Percentiles rank a stretch among this genome's conserved stretches.
Conservation (phyloP, 129 eudicot genomes). For the Arctium minus region DNA sequence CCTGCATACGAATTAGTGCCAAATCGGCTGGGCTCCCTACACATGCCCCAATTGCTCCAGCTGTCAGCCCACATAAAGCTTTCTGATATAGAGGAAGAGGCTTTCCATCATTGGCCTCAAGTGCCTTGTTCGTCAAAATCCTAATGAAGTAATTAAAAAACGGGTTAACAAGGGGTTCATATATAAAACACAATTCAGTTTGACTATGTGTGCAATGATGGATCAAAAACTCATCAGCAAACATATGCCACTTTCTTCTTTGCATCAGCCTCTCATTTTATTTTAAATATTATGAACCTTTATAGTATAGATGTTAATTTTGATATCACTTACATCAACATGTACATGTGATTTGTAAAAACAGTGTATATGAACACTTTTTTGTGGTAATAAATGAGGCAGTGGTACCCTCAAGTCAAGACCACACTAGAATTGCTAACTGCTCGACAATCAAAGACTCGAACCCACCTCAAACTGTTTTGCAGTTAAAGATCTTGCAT, state of each 20-base stretch:
- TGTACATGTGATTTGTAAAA: background rate
- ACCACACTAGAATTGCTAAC: too few species aligned
- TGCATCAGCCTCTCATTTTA: background rate
- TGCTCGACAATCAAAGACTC: too few species aligned
- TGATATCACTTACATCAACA: background rate
- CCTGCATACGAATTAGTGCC: conserved; percentile 96
- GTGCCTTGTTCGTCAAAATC: conserved; percentile 81
- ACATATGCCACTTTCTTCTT: background rate
- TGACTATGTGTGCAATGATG: background rate
- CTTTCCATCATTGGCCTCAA: conserved; percentile 91
- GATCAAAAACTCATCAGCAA: background rate
- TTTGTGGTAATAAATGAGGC: background rate
- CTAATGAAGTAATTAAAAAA: conserved; percentile 25
- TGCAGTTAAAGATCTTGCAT: too few species aligned
- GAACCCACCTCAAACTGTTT: too few species aligned
- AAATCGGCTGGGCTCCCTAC: conserved; percentile 93
- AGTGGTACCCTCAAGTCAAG: too few species aligned
- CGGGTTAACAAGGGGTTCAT: background rate
- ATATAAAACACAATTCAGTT: background rate
- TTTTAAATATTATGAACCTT: background rate
- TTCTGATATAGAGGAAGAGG: conserved; percentile 87
- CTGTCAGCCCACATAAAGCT: conserved; percentile 91
- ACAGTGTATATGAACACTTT: background rate
- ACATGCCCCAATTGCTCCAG: conserved; percentile 92
- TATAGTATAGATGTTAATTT: background rate